Conservation (phyloP, 2,329 filamentous ascomycete species). For the Madurella fahalii region DNA sequence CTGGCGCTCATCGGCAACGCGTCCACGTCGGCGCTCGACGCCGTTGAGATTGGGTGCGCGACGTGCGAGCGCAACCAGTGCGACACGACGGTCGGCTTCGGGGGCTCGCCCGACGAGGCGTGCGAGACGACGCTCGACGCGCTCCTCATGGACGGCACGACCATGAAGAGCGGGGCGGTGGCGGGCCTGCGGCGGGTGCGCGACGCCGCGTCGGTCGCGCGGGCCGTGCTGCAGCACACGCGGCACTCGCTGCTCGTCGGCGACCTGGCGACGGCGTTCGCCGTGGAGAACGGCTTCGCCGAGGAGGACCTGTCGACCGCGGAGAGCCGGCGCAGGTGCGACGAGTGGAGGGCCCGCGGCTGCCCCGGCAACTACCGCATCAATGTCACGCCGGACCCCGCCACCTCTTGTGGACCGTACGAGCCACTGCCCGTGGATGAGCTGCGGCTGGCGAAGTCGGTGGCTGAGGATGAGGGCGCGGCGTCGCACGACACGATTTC, state of each 20-base stretch:
- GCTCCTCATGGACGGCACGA: constrained; percentile 54
- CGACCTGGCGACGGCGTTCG: constrained; percentile 51
- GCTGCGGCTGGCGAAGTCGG: neutral
- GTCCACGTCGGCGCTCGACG: constrained; percentile 43
- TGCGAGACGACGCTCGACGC: constrained; percentile 58
- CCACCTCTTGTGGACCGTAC: constrained; percentile 45
- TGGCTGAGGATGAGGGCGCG: constrained; percentile 17
- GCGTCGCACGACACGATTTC: constrained; percentile 52
- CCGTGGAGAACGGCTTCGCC: constrained; percentile 47
- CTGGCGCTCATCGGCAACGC: constrained; percentile 16
- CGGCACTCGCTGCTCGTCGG: constrained; percentile 49
- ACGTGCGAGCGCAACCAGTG: constrained; percentile 51
- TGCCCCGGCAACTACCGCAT: constrained; percentile 52
- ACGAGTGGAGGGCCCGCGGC: constrained; percentile 37
- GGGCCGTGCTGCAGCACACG: constrained; percentile 48
- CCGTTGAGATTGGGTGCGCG: constrained; percentile 48
- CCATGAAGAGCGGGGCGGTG: constrained; percentile 52
- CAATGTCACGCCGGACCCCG: constrained; percentile 42
- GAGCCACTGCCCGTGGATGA: constrained; percentile 29
- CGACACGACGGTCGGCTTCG: constrained; percentile 52
- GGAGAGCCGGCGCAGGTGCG: constrained; percentile 38
- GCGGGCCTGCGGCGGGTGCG: constrained; percentile 46
- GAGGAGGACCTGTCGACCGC: constrained; percentile 42
- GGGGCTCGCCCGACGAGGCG: constrained; percentile 51
- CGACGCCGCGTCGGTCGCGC: constrained; percentile 47